A percentile compares a stretch with the other conserved stretches of the same genome.
phyloP scores from a whole-genome alignment of 371 early-diverging fungal genomes.

The Mucor velutinosus region DNA sequence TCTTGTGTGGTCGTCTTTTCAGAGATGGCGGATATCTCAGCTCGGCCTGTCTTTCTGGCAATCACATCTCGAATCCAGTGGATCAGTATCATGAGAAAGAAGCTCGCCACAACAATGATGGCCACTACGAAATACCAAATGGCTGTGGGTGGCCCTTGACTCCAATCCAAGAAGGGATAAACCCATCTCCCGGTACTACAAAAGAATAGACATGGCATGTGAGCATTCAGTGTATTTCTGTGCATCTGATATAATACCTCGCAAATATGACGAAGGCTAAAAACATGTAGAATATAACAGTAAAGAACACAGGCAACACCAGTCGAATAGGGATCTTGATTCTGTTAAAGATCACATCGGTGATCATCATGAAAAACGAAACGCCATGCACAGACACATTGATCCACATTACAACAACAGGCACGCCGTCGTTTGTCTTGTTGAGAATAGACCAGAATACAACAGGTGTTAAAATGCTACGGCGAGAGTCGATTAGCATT shows the following conservation, averaged over 20 bases:
- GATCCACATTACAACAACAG: slow-evolving; percentile 34
- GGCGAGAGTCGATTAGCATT: background rate
- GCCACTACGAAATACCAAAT: slow-evolving; percentile 47
- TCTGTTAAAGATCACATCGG: slow-evolving; percentile 51
- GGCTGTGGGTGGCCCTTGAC: slow-evolving; percentile 42
- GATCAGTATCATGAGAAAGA: slow-evolving; percentile 39
- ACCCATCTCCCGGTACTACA: slow-evolving; percentile 46
- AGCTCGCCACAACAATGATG: slow-evolving; percentile 36
- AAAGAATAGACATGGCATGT: background rate
- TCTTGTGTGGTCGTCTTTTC: background rate
- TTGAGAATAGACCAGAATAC: slow-evolving; percentile 54
- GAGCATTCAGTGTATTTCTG: background rate
- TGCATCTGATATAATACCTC: slow-evolving; percentile 20
- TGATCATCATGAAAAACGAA: slow-evolving; percentile 53
- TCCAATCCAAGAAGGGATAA: slow-evolving; percentile 59
- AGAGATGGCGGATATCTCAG: background rate
- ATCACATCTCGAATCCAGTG: slow-evolving; percentile 45
- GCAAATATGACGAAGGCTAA: slow-evolving; percentile 50
- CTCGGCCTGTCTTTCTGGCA: slow-evolving; percentile 20
- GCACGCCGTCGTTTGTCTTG: slow-evolving; percentile 6
- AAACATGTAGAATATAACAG: slow-evolving; percentile 52
- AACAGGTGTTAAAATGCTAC: slow-evolving; percentile 56
- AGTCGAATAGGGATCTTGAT: slow-evolving; percentile 44
- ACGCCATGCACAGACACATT: slow-evolving; percentile 57
- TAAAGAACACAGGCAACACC: slow-evolving; percentile 36